Evolutionary conservation across 371 early-diverging fungal genomes (phyloP), one percentile per base, ranked within the genome.

Genomic region (Rhizopus stolonifer): DNA sequence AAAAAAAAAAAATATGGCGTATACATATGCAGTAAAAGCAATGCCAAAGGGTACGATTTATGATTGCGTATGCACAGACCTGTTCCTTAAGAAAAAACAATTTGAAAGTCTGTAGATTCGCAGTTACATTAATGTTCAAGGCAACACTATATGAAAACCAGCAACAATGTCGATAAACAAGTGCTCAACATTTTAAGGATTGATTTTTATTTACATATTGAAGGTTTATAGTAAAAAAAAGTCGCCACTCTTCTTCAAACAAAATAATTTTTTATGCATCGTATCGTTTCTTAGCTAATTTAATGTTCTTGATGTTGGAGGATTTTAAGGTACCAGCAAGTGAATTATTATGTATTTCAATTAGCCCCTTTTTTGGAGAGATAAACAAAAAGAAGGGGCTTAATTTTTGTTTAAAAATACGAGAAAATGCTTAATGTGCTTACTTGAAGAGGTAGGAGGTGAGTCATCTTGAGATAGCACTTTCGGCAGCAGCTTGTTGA

Each of bases 331-430:
- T 44, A 49, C 49, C 18, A 56, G 56, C 43, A 49, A 49, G 56
- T 48, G 49, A 49, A 44, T 33, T 49, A 24, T 49, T 56, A 49
- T 56, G 49, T 32, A 44, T 56, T 42, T 56, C 17, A 43, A 49
- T 48, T 17, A 48, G 49, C 31, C 43, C 44, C 56, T 49, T 49
- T 49, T 56, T 56, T 42, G 46, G 24, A 45, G 46, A 36, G 56
- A 50, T 22, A 50, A 56, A 50, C 46, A 49, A 56, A 50, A 56
- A 56, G 56, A 49, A 49, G 56, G 45, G 36, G 49, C 44, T 56
- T 21, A 45, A 49, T 50, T 49, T 46, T 56, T 1, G 38, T 56
- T 56, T 26, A 50, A 21, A 49, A 56, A 56, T 23, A 22, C 51
- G 25, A 36, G 19, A 13, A 3, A 36, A 24, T 39, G 18, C 23